Conservation (phyloP, 768 basidiomycete genomes). For the Daedaleopsis sinensis region DNA sequence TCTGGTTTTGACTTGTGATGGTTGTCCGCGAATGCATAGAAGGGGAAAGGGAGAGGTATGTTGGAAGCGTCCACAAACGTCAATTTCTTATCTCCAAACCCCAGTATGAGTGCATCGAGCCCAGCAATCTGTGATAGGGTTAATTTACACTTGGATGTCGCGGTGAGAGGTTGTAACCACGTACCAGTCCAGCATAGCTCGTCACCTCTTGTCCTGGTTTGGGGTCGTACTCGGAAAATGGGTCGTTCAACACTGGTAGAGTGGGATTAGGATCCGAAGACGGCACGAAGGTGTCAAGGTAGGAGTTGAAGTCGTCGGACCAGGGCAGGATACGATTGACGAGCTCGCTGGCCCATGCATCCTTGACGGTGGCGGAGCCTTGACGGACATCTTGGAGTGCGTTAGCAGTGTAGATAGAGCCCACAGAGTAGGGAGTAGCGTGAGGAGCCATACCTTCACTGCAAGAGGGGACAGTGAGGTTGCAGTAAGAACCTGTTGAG, state of each 20-base stretch:
- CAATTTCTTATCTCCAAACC: neutral
- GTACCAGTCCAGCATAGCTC: neutral
- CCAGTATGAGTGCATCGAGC: neutral
- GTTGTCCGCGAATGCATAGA: neutral
- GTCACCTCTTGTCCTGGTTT: neutral
- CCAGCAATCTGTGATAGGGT: neutral
- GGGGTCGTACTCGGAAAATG: neutral
- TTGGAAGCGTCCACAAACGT: neutral
- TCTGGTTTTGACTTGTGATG: slow-evolving; percentile 7
- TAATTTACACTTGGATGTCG: neutral
- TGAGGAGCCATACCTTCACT: neutral
- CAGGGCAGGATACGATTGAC: neutral
- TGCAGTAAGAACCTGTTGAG: slow-evolving; percentile 1
- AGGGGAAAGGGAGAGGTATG: neutral
- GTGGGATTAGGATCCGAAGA: neutral
- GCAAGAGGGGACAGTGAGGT: neutral
- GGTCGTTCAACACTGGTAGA: neutral
- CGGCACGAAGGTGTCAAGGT: neutral
- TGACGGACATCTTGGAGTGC: neutral
- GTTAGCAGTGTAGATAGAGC: neutral
- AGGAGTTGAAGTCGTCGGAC: neutral
- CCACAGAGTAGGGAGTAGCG: neutral
- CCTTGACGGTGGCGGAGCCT: neutral
- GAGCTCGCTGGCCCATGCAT: slow-evolving; percentile 4
- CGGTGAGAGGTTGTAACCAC: neutral